Percentiles rank a stretch among this genome's conserved stretches.
Conservation (phyloP, 2,329 filamentous ascomycete genomes). For the Colletotrichum sp. region DNA sequence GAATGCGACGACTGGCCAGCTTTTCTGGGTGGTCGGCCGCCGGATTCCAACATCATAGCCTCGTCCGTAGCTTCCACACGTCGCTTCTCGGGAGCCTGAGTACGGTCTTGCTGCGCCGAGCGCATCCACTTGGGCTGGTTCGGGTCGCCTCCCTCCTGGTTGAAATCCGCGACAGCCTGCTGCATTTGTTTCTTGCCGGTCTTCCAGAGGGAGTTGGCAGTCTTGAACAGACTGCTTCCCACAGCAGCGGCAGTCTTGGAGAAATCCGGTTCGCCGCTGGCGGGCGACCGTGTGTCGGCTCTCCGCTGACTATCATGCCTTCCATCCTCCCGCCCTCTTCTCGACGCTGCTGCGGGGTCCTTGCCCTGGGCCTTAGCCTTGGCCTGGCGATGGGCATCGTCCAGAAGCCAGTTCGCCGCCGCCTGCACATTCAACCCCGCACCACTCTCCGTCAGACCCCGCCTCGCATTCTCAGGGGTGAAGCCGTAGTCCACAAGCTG, state of each 20-base stretch:
- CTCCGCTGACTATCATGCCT: constrained; percentile 23
- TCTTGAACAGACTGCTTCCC: constrained; percentile 86
- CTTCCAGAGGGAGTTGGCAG: constrained; percentile 95
- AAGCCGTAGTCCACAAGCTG: constrained; percentile 97
- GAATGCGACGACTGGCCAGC: constrained; percentile 32
- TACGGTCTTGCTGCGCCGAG: constrained; percentile 57
- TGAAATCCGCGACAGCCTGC: constrained; percentile 88
- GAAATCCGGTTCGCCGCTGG: constrained; percentile 70
- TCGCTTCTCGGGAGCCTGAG: constrained; percentile 35
- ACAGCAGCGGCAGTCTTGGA: constrained; percentile 82
- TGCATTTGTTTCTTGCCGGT: constrained; percentile 91
- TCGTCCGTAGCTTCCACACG: constrained; percentile 64
- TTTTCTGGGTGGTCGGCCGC: constrained; percentile 56
- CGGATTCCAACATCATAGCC: constrained; percentile 79
- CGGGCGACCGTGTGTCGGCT: constrained; percentile 60
- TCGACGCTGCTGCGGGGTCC: constrained; percentile 46
- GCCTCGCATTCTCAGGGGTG: constrained; percentile 78
- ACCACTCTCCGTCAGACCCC: constrained; percentile 80
- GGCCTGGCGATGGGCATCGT: constrained; percentile 86
- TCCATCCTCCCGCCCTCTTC: constrained; percentile 39
- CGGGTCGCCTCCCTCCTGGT: constrained; percentile 72
- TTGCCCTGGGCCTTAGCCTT: constrained; percentile 70
- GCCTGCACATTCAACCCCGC: constrained; percentile 81
- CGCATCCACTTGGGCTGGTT: constrained; percentile 96
- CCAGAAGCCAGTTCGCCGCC: constrained; percentile 87